Base-by-base conservation (phyloP, 768 basidiomycete genomes). In the Suillus spraguei region DNA sequence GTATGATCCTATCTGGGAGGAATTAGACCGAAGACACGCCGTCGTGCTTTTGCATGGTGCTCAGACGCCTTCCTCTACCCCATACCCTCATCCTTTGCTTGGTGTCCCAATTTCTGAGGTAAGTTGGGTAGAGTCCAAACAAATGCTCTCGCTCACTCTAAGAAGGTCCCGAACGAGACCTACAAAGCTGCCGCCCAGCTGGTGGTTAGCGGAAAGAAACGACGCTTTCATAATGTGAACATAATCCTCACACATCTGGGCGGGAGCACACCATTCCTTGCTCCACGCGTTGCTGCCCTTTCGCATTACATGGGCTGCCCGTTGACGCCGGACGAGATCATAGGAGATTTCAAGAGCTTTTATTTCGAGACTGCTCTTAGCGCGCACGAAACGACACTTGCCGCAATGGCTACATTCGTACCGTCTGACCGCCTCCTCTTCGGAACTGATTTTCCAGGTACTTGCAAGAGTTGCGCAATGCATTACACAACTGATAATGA, bases 141-240 rank as follows among this genome's bases (percentile, higher is more conserved):
- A 64, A 38, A n/a, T 32, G 56, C 52, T 60, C 28, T 41, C 14
- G 44, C 33, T 17, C 5, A 63, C 63, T 59, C 44, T 49, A 44
- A 46, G 61, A 61, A 92, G 90, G 89, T 90, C 0, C 91, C 90
- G 8, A 88, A 91, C 70, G 91, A 92, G 74, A 93, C 91, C 0
- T 91, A 86, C 80, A 92, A 91, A 76, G 91, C 89, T 2, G 90
- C 90, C 39, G 86, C 90, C 4, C 88, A 91, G 70, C 82, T 93
- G 55, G 89, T 92, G 53, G 86, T 92, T 28, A 83, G 88, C 0
- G 88, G 89, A 53, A 83, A 80, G 69, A 90, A 88, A 72, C 86
- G 89, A 49, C 83, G 80, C 64, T 90, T 84, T 68, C 73, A 81
- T 24, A 75, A 84, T 61, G 78, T 85, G 66, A 87, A 83, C 62